Conservation (phyloP, 2,329 filamentous ascomycete species). For the Sporothrix mexicana region DNA sequence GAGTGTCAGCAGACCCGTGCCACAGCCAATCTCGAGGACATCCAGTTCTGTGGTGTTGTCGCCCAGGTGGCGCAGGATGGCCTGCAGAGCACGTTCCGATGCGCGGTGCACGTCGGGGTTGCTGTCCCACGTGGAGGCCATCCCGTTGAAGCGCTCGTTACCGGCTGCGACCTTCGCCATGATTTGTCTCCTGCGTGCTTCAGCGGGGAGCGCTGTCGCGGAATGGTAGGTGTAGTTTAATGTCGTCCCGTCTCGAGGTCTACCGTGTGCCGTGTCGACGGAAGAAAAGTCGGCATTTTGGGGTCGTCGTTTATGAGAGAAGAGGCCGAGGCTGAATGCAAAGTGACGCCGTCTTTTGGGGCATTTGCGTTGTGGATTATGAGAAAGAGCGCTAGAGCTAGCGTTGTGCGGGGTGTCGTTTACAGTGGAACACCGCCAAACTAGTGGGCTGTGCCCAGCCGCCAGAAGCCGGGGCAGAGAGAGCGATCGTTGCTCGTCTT, state of each 20-base stretch:
- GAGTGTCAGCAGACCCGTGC: conserved; percentile 61
- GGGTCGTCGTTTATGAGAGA: not conserved
- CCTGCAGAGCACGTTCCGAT: conserved; percentile 51
- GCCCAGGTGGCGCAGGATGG: conserved; percentile 46
- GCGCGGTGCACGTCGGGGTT: conserved; percentile 57
- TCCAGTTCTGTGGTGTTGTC: conserved; percentile 43
- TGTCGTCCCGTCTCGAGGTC: not conserved
- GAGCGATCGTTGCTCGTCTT: not conserved
- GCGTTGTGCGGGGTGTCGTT: not conserved
- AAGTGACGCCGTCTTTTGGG: not conserved
- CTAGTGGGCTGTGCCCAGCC: not conserved
- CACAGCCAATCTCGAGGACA: conserved; percentile 63
- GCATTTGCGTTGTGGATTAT: not conserved
- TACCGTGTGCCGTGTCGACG: not conserved
- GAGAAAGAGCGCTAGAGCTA: not conserved
- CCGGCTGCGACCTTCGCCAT: conserved; percentile 34
- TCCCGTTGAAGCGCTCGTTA: conserved; percentile 59
- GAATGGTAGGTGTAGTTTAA: not conserved
- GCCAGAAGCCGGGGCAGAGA: not conserved
- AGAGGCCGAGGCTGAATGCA: not conserved
- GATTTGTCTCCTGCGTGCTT: not conserved
- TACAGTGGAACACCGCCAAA: not conserved
- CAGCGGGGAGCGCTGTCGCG: not conserved
- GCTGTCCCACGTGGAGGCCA: conserved; percentile 60
- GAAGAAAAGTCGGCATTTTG: conserved; percentile 6